Percentiles rank a stretch among this genome's conserved stretches.
phyloP scores from a whole-genome alignment of 2,329 filamentous ascomycete genomes.

The Clarireedia homoeocarpa region DNA sequence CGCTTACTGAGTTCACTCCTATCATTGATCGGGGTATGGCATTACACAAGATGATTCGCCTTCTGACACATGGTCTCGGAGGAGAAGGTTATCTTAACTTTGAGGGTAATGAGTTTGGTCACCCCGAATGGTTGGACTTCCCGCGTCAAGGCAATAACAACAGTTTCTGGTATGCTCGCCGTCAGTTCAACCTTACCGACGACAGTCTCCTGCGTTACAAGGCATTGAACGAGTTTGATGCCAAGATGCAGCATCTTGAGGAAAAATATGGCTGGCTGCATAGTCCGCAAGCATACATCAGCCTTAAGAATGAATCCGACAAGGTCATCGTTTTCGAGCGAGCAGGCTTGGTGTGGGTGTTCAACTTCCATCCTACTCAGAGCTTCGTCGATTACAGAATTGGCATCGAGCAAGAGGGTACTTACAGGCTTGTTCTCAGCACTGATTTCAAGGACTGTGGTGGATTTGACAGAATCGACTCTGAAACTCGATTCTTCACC shows the following conservation, averaged over 20 bases:
- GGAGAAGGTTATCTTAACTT: constrained; percentile 98
- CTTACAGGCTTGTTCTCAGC: constrained; percentile 80
- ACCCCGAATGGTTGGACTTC: constrained; percentile 98
- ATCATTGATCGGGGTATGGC: constrained; percentile 86
- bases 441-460: constrained; percentile 72
- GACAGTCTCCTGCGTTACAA: constrained; percentile 79
- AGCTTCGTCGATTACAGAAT: constrained; percentile 92
- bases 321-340: constrained; percentile 96
- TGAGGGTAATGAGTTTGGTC: constrained; percentile 96
- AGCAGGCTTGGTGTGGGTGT: constrained; percentile 82
- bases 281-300: constrained; percentile 79
- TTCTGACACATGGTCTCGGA: constrained; percentile 83
- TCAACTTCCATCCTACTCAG: constrained; percentile 84
- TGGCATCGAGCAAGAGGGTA: constrained; percentile 76
- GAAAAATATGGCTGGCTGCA: constrained; percentile 88
- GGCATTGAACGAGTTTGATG: constrained; percentile 90
- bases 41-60: constrained; percentile 94
- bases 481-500: constrained; percentile 84
- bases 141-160: constrained; percentile 88
- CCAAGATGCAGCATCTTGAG: constrained; percentile 81
- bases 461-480: constrained; percentile 69
- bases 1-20: constrained; percentile 71
- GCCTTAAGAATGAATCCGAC: constrained; percentile 85
- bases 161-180: constrained; percentile 88
- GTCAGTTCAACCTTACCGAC: constrained; percentile 88